Evolutionary conservation across 2,329 filamentous ascomycete species (phyloP).

Genomic region (Microsporum audouinii): DNA sequence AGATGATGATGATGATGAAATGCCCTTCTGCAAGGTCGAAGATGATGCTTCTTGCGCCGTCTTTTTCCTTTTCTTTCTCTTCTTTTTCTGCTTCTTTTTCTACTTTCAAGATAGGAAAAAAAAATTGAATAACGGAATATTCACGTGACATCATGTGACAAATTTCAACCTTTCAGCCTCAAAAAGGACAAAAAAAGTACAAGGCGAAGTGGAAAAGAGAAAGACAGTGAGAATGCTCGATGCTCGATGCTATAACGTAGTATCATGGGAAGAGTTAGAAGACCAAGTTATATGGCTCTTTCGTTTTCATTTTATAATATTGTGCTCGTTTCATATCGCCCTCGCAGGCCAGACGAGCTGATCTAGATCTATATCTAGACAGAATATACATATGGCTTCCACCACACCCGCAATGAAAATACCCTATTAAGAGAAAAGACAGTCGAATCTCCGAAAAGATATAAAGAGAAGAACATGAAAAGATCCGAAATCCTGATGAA

Average conservation of each 20-base stretch:
- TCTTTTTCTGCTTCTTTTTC: background rate
- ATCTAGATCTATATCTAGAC: conserved; percentile 1
- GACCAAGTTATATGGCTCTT: background rate
- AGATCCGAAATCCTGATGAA: background rate
- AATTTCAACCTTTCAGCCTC: background rate
- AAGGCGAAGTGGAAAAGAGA: background rate
- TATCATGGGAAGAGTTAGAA: background rate
- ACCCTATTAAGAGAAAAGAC: background rate
- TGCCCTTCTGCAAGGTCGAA: background rate
- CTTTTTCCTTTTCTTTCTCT: background rate
- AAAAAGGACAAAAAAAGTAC: background rate
- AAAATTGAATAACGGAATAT: background rate
- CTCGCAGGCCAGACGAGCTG: background rate
- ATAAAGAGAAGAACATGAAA: background rate
- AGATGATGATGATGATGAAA: background rate
- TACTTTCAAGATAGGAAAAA: background rate
- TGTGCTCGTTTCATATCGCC: background rate
- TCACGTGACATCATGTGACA: background rate
- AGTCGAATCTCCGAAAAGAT: background rate
- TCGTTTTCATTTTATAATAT: background rate
- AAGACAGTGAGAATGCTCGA: background rate
- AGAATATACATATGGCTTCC: background rate
- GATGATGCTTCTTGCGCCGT: background rate
- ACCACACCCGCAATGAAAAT: background rate
- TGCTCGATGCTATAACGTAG: background rate